Base-by-base conservation (phyloP, 2,329 filamentous ascomycete genomes). In the Clarireedia sp. region DNA sequence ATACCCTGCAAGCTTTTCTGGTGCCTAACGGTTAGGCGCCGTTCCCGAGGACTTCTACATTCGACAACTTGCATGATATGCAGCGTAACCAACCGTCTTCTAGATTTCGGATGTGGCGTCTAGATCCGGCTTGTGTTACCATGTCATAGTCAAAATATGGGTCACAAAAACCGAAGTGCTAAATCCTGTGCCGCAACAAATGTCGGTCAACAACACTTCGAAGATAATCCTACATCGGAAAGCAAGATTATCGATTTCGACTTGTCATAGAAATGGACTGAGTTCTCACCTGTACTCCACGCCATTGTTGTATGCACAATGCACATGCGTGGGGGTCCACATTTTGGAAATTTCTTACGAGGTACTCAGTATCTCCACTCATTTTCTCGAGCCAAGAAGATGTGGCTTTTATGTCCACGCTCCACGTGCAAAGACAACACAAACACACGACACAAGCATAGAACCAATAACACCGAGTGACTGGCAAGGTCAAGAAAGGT, bases 51-150 rank as follows among this genome's bases (percentile, higher is more conserved):
- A 43, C n/a, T 40, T 53, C 51, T 38, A 10, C 8, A 33, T 54
- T 54, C 48, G 44, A 21, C 16, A 29, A 26, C n/a, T 16, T 53
- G 43, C 51, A 40, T 54, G 12, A 40, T 8, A 48, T 48, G 33
- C 36, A 17, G 33, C 33, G 23, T 48, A 40, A 23, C 17, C 16
- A 29, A 2, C 48, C n/a, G 37, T 17, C 38, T 48, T 33, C 23
- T 33, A 19, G 33, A 21, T 37, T 40, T 48, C n/a, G 41, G 43
- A 23, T 46, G 19, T 24, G 21, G 21, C 43, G 14, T 24, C 17
- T 46, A 21, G 16, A 26, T 24, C 10, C 21, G 12, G 19, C 43
- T 26, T 21, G 9, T 24, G 10, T 21, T 19, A 19, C 21, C 3
- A 10, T 19, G 21, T 2, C 12, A 21, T 5, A 2, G 43, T 24